A percentile compares a stretch with the other conserved stretches of the same genome.
These are phyloP conservation scores for Elsinoe perseae DNA, from an alignment of 2,329 filamentous ascomycete species.

Conservation along the genomic window DNA sequence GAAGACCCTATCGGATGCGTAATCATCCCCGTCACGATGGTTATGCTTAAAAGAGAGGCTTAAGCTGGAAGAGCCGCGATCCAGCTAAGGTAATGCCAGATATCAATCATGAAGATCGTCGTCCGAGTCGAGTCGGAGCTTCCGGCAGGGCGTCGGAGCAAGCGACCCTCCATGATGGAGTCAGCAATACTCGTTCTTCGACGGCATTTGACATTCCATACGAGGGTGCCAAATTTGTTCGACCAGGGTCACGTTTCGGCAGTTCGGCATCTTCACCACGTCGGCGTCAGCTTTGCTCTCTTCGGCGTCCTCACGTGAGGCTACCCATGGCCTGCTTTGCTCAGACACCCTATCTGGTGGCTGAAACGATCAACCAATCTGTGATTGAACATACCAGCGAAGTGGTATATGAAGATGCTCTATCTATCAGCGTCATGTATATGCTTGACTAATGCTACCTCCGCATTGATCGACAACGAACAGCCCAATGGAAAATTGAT, in stretches of 20 bases:
- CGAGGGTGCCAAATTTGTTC: not conserved
- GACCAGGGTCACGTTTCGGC: not conserved
- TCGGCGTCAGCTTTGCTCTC: not conserved
- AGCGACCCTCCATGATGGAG: not conserved
- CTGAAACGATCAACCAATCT: not conserved
- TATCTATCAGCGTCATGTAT: not conserved
- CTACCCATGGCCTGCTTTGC: not conserved
- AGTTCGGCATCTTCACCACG: not conserved
- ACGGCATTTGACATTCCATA: not conserved
- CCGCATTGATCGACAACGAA: not conserved
- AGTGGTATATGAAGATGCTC: not conserved
- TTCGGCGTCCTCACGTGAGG: not conserved
- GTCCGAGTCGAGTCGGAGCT: not conserved
- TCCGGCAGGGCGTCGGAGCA: not conserved
- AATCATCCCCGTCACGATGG: not conserved
- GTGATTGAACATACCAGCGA: not conserved
- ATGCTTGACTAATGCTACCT: not conserved
- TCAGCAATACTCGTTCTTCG: not conserved
- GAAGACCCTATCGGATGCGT: not conserved
- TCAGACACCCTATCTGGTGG: not conserved
- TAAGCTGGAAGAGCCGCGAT: not conserved
- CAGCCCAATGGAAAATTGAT: too few relatives aligned
- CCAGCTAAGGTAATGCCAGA: not conserved
- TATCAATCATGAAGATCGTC: not conserved
- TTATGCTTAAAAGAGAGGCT: not conserved